Conservation (phyloP, 805 yeast genomes). For the Lipomyces oligophaga region DNA sequence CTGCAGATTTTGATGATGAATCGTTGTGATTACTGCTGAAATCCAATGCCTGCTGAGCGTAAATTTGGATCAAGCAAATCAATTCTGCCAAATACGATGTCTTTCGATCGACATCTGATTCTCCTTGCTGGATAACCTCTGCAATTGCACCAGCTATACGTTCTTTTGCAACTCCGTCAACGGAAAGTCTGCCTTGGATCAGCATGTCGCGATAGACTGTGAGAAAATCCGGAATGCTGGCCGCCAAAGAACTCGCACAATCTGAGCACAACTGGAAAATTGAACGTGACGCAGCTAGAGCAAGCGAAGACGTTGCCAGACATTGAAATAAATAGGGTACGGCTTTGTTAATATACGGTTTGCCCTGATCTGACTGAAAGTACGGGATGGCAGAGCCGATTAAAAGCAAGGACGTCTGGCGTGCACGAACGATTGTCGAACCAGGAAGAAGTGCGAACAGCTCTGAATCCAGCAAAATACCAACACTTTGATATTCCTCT, state of each 20-base stretch:
- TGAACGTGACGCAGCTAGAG: slow-evolving; percentile 50
- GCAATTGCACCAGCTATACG: slow-evolving; percentile 29
- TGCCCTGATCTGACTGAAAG: slow-evolving; percentile 49
- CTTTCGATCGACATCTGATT: slow-evolving; percentile 3
- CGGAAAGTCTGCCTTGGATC: slow-evolving; percentile 31
- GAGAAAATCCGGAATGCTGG: slow-evolving; percentile 16
- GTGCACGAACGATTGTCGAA: slow-evolving; percentile 34
- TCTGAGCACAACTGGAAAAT: slow-evolving; percentile 46
- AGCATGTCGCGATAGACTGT: slow-evolving; percentile 26
- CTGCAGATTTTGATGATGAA: background rate
- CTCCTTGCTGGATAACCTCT: slow-evolving; percentile 21
- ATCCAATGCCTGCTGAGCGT: slow-evolving; percentile 13
- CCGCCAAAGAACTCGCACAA: slow-evolving; percentile 14
- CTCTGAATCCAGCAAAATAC: slow-evolving; percentile 32
- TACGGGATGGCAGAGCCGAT: slow-evolving; percentile 48
- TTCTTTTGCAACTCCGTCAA: slow-evolving; percentile 35
- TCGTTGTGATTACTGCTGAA: background rate
- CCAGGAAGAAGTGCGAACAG: slow-evolving; percentile 34
- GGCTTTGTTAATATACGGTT: slow-evolving; percentile 46
- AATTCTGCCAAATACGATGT: slow-evolving; percentile 10
- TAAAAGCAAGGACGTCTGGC: slow-evolving; percentile 53
- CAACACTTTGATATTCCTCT: slow-evolving; percentile 33
- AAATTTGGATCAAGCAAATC: slow-evolving; percentile 4
- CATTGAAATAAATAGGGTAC: slow-evolving; percentile 54
- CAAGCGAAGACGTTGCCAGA: slow-evolving; percentile 35